Base-by-base conservation (phyloP, 2,329 filamentous ascomycete genomes). In the Lizonia empirigonia region DNA sequence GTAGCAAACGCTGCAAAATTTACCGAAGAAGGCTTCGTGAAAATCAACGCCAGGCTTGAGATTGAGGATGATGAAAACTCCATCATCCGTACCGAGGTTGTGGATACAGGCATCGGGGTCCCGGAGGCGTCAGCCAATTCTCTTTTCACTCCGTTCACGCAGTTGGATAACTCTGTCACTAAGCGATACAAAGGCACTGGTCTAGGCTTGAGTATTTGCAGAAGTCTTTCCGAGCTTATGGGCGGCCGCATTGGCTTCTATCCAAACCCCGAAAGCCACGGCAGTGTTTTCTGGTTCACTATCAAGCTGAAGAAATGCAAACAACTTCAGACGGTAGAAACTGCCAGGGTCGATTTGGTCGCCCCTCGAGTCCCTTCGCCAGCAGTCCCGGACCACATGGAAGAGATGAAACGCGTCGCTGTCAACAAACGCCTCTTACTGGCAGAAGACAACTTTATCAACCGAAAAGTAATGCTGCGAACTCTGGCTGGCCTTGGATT, bases 1-100 rank as follows among this genome's bases (percentile, higher is more conserved):
- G 71, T 86, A 13, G 77, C 79, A 13, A 87, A 87, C 58, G 83
- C 83, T 1, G 77, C 78, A 34, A 87, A 87, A 55, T 86, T 86
- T 58, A 86, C 84, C 4, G 80, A 85, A 18, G 68, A 75, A 24
- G 83, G 83, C 0, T 76, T 75, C 49, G 77, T 86, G 26, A 70
- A 73, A 1, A 72, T 85, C 9, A 62, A 69, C 2, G 73, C 75
- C 0, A 73, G 70, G 0, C 67, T 80, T 6, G 48, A 75, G 2
- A 56, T 65, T 1, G 75, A 82, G 30, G 72, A 78, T 30, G 69
- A 75, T 1, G 71, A 69, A 6, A 68, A 65, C 2, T 83, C 76
- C 52, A 71, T 68, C 1, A 75, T 86, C n/a, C 63, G 77, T 22
- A 80, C 81, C 4, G 74, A 80, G 55, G 80, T 84, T 4, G 68